These are phyloP conservation scores for Lepidopterella palustris DNA, from an alignment of 495 filamentous ascomycete genomes.

Conservation along the genomic window DNA sequence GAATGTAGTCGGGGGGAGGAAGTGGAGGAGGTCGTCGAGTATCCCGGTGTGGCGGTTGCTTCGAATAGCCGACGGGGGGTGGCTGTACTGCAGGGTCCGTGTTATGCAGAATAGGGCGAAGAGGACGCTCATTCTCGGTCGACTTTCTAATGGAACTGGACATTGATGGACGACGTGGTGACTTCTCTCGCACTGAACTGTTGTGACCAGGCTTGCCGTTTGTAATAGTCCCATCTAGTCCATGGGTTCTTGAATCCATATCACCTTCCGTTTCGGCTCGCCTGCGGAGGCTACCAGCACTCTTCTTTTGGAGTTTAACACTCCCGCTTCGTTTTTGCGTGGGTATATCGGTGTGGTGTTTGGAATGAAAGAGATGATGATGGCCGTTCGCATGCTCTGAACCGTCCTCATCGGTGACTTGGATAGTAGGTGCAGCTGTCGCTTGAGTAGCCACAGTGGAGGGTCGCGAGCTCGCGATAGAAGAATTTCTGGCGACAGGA, in stretches of 20 bases:
- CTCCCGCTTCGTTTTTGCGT: slow-evolving; percentile 15
- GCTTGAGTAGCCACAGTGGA: slow-evolving; percentile 27
- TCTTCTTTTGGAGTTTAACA: slow-evolving; percentile 23
- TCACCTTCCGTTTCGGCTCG: slow-evolving; percentile 11
- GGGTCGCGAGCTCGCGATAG: slow-evolving; percentile 18
- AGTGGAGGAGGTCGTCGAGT: slow-evolving; percentile 43
- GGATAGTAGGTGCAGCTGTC: slow-evolving; percentile 31
- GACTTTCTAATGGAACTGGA: slow-evolving; percentile 23
- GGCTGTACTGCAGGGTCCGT: slow-evolving; percentile 41
- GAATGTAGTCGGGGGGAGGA: slow-evolving; percentile 24
- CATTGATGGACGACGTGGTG: slow-evolving; percentile 11
- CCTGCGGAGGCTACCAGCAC: slow-evolving; percentile 20
- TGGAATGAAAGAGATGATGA: slow-evolving; percentile 29
- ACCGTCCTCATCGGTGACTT: slow-evolving; percentile 38
- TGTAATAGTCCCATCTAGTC: slow-evolving; percentile 6
- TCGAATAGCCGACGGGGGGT: slow-evolving; percentile 41
- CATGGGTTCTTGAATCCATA: slow-evolving; percentile 7
- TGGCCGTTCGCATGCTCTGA: slow-evolving; percentile 23
- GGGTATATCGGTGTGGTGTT: slow-evolving; percentile 14
- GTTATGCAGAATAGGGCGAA: slow-evolving; percentile 48
- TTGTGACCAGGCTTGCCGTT: slow-evolving; percentile 17
- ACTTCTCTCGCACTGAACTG: slow-evolving; percentile 8
- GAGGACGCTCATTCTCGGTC: slow-evolving; percentile 31
- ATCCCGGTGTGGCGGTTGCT: slow-evolving; percentile 49
- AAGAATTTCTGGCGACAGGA: slow-evolving; percentile 9